Percentiles rank a stretch among this genome's conserved stretches.
Conservation (phyloP, 75 land plant species). For the Cupressus sempervirens region DNA sequence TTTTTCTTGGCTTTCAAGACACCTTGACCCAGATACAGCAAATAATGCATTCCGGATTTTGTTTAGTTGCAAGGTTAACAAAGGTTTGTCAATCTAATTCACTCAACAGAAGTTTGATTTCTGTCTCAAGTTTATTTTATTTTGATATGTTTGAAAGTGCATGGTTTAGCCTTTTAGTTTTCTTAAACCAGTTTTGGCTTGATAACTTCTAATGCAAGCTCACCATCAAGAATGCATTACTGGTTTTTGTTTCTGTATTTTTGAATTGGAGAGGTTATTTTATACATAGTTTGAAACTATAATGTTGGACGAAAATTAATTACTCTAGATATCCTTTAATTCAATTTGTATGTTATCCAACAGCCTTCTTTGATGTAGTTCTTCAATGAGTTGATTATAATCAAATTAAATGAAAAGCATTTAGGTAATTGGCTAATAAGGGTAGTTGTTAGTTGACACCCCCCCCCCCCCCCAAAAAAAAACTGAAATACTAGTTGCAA, state of each 20-base stretch:
- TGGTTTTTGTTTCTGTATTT: neutral
- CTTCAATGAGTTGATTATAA: neutral
- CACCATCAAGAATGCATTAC: neutral
- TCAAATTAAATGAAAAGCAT: neutral
- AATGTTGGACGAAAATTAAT: neutral
- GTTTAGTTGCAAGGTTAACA: constrained; percentile 88
- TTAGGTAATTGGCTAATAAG: neutral
- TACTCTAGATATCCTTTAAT: neutral
- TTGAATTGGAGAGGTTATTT: neutral
- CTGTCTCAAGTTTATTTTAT: neutral
- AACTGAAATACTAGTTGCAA: neutral
- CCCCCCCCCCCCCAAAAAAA: neutral
- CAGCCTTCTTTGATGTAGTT: neutral
- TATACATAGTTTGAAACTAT: neutral
- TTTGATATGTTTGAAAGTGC: neutral
- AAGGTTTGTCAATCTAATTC: constrained; percentile 44
- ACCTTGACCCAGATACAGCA: constrained; percentile 53
- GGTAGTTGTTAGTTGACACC: neutral
- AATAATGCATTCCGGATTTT: constrained; percentile 79
- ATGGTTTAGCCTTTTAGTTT: neutral
- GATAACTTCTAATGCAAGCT: constrained; percentile 1
- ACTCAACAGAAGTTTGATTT: neutral
- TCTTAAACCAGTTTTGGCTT: neutral
- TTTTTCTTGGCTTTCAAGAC: constrained; percentile 78
- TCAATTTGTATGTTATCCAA: neutral